Evolutionary conservation across 2,329 filamentous ascomycete species (phyloP).

Genomic region (Fusarium falciforme): DNA sequence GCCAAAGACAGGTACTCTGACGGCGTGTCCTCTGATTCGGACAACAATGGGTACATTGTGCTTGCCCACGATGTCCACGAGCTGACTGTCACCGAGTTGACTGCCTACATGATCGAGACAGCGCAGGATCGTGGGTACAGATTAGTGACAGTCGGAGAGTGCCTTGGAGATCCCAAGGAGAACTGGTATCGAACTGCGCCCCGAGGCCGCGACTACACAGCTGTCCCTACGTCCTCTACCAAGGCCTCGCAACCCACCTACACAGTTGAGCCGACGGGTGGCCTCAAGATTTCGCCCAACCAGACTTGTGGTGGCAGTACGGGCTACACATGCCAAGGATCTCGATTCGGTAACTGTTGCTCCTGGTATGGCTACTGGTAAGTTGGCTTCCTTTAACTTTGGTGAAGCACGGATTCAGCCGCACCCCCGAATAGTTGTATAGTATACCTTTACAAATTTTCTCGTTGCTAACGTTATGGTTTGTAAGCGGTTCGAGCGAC

Average conservation of each 20-base stretch:
- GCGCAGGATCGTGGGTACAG: slow-evolving; percentile 56
- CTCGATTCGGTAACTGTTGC: slow-evolving; percentile 53
- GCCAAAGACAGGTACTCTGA: slow-evolving; percentile 54
- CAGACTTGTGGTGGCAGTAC: slow-evolving; percentile 51
- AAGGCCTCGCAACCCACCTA: slow-evolving; percentile 21
- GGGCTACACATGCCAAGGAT: slow-evolving; percentile 52
- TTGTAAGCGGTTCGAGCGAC: slow-evolving; percentile 46
- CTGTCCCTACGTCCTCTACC: slow-evolving; percentile 22
- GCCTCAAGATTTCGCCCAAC: slow-evolving; percentile 46
- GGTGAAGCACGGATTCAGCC: slow-evolving; percentile 1
- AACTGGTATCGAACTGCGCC: slow-evolving; percentile 62
- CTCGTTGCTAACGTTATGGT: slow-evolving; percentile 19
- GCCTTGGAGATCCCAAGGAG: slow-evolving; percentile 62
- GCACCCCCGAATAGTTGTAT: background rate
- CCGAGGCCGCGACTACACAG: slow-evolving; percentile 19
- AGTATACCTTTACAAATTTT: background rate
- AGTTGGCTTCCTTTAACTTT: slow-evolving; percentile 16
- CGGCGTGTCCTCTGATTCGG: slow-evolving; percentile 48
- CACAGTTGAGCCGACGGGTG: slow-evolving; percentile 31
- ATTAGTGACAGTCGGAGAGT: slow-evolving; percentile 68
- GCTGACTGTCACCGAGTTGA: slow-evolving; percentile 57
- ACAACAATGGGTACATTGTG: slow-evolving; percentile 57
- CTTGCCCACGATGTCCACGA: slow-evolving; percentile 65
- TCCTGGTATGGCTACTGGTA: slow-evolving; percentile 56
- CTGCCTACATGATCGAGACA: slow-evolving; percentile 56